These are phyloP conservation scores for Monosporascus sp. DNA, from an alignment of 2,329 filamentous ascomycete genomes.

Conservation along the genomic window DNA sequence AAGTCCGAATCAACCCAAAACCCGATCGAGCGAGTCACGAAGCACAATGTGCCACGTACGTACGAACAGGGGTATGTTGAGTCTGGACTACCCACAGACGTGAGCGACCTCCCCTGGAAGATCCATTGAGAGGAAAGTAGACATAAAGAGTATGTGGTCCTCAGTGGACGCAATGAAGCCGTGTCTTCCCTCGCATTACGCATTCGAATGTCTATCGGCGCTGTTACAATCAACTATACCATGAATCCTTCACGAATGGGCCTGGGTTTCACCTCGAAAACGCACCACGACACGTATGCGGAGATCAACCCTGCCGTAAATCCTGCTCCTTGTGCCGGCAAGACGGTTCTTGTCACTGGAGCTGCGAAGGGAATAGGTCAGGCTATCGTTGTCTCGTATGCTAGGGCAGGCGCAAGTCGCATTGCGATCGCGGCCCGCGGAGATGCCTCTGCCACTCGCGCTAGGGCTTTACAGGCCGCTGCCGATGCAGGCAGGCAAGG, in stretches of 20 bases:
- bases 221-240: no score
- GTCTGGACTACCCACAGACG: no score
- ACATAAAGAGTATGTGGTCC: no score
- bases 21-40: no score
- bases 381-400: slow-evolving; percentile 50
- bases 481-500: slow-evolving; percentile 20
- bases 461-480: slow-evolving; percentile 30
- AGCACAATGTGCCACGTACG: no score
- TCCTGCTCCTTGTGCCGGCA: slow-evolving; percentile 29
- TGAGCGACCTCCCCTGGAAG: no score
- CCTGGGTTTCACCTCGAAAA: slow-evolving; percentile 20
- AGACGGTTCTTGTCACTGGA: slow-evolving; percentile 47
- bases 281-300: slow-evolving; percentile 47
- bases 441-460: slow-evolving; percentile 30
- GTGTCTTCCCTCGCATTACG: no score
- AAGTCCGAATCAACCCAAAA: no score
- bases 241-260: slow-evolving; percentile 1
- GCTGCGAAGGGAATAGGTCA: slow-evolving; percentile 50
- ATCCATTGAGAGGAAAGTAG: no score
- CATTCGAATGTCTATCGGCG: no score
- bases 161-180: no score
- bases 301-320: slow-evolving; percentile 38
- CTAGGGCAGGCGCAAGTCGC: slow-evolving; percentile 43
- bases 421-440: slow-evolving; percentile 52
- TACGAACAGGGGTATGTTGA: no score